A percentile compares a stretch with the other conserved stretches of the same genome.
Conservation (phyloP, 208 protist genomes). For the Wallacemonas sp. region DNA sequence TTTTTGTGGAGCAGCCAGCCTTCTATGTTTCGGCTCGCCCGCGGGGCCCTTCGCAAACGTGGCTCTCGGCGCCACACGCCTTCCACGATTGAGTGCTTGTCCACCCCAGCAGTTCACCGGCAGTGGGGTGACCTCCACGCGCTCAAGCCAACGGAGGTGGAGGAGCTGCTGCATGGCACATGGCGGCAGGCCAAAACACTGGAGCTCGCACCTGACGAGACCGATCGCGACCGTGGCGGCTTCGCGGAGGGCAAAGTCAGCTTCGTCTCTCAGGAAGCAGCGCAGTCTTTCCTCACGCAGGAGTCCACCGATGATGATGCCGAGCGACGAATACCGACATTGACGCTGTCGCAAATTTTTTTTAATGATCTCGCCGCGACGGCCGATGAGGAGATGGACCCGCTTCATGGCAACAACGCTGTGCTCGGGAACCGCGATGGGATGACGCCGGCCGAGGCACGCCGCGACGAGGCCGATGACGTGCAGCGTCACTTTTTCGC, state of each 20-base stretch:
- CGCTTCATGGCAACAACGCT: constrained; percentile 4
- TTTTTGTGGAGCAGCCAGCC: constrained; percentile 6
- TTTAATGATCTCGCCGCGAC: constrained; percentile 59
- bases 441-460: constrained; percentile 41
- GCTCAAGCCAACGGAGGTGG: constrained; percentile 34
- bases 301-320: constrained; percentile 38
- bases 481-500: constrained; percentile 72
- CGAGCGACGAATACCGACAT: constrained; percentile 41
- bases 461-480: constrained; percentile 52
- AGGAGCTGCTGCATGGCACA: constrained; percentile 46
- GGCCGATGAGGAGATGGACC: constrained; percentile 64
- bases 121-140: constrained; percentile 38
- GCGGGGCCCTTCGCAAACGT: constrained; percentile 16
- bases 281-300: constrained; percentile 43
- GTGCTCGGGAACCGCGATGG: background rate
- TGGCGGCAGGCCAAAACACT: constrained; percentile 54
- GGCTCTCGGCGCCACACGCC: background rate
- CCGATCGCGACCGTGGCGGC: constrained; percentile 46
- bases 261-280: constrained; percentile 71
- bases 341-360: constrained; percentile 59
- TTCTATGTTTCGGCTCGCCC: constrained; percentile 5
- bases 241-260: constrained; percentile 28
- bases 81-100: constrained; percentile 18
- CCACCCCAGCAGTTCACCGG: constrained; percentile 30
- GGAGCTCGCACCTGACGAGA: constrained; percentile 33